Evolutionary conservation across 2,329 filamentous ascomycete species (phyloP).

Genomic region (Fusarium pininemorale): DNA sequence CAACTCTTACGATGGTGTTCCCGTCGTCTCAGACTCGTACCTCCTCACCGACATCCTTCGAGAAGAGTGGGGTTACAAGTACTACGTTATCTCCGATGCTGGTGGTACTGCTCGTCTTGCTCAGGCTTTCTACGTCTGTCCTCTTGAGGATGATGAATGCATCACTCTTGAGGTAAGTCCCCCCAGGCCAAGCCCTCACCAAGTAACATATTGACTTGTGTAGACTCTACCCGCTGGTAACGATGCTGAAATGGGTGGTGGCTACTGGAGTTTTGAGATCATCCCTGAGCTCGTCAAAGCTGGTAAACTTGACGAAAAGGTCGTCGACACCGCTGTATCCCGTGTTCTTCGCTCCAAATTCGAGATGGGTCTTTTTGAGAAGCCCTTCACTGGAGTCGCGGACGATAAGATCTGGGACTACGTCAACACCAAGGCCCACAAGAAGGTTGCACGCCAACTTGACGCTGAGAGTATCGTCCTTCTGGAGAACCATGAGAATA

Average conservation of each 20-base stretch:
- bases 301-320: constrained; percentile 65
- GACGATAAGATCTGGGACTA: constrained; percentile 63
- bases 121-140: constrained; percentile 70
- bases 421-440: constrained; percentile 69
- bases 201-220: background rate
- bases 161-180: constrained; percentile 64
- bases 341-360: constrained; percentile 75
- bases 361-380: constrained; percentile 74
- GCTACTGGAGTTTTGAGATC: constrained; percentile 73
- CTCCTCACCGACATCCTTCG: constrained; percentile 74
- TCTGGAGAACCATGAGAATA: constrained; percentile 65
- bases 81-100: constrained; percentile 71
- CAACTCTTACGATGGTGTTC: constrained; percentile 77
- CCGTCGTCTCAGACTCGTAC: constrained; percentile 71
- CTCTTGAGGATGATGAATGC: constrained; percentile 67
- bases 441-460: constrained; percentile 68
- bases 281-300: constrained; percentile 72
- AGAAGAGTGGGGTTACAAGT: constrained; percentile 77
- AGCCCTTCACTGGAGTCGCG: constrained; percentile 69
- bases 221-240: constrained; percentile 72
- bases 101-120: constrained; percentile 76
- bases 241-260: constrained; percentile 81
- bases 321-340: constrained; percentile 73
- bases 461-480: constrained; percentile 72
- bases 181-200: fast-evolving